Conservation (phyloP, 805 yeast species). For the Hanseniaspora opuntiae region DNA sequence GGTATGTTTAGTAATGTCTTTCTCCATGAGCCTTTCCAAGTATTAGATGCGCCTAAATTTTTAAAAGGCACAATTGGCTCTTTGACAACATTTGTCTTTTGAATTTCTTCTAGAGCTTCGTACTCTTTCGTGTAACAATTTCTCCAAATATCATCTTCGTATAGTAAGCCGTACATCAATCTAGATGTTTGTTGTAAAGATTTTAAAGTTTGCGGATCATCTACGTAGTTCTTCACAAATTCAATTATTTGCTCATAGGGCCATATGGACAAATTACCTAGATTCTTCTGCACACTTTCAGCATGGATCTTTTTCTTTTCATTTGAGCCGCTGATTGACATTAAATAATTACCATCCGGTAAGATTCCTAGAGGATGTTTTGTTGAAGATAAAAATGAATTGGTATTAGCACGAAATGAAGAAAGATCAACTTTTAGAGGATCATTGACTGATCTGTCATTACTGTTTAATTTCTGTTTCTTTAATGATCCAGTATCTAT, state of each 20-base stretch:
- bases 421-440: slow-evolving; percentile 9
- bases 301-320: slow-evolving; percentile 13
- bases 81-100: slow-evolving; percentile 3
- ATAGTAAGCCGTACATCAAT: slow-evolving; percentile 54
- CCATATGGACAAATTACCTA: slow-evolving; percentile 42
- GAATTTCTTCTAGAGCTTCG: slow-evolving; percentile 15
- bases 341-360: slow-evolving; percentile 58
- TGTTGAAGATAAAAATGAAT: slow-evolving; percentile 22
- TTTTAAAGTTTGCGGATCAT: slow-evolving; percentile 35
- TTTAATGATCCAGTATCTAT: background rate
- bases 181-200: slow-evolving; percentile 48
- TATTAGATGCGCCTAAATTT: slow-evolving; percentile 15
- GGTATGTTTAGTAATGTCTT: slow-evolving; percentile 37
- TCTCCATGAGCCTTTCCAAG: slow-evolving; percentile 79
- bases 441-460: background rate
- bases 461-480: background rate
- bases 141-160: slow-evolving; percentile 76
- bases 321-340: slow-evolving; percentile 21
- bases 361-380: slow-evolving; percentile 61
- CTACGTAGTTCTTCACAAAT: slow-evolving; percentile 34
- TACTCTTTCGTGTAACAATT: slow-evolving; percentile 33
- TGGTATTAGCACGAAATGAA: slow-evolving; percentile 12
- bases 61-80: slow-evolving; percentile 21
- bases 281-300: slow-evolving; percentile 23
- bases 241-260: slow-evolving; percentile 53